Evolutionary conservation across 306 rosid species (phyloP), one percentile per base, ranked within the genome.

Genomic region (Cucurbita moschata): DNA sequence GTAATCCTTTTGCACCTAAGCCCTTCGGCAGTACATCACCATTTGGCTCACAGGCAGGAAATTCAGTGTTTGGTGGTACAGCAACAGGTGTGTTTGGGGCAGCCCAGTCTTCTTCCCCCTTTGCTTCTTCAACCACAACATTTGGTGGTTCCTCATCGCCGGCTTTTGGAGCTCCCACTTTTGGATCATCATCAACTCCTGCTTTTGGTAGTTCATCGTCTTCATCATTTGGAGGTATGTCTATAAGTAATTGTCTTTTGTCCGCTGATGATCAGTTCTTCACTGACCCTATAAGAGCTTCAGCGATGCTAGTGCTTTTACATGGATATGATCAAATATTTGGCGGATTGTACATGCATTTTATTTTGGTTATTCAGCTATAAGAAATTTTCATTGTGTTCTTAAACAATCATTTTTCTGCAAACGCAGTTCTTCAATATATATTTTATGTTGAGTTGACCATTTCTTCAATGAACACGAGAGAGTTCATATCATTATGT

Each of bases 41-140:
- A 37, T 91, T 95, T 76, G 99, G 96, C 59, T 78, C 88, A 8
- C 92, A 88, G 74, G 66, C 89, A 3, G 89, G 92, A 61, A 73
- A 81, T 72, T 81, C 92, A 53, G 55, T 91, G 18, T 95, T 91
- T 67, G 97, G 96, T 26, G 96, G 99, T 74, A 89, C 96, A 74
- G 86, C 97, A 44, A 89, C 99, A 35, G 96, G 97, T 51, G 99
- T 89, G 12, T 89, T 91, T 87, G 93, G 99, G n/a, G 80, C 88
- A 37, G 5, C 95, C 62, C 99, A 84, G 58, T n/a, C 84, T 14
- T 75, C 94, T 35, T 85, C 98, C 50, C 92, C 95, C 14, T 88
- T 92, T 30, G 35, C 35, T 86, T 77, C 96, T 58, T 81, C 95
- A 42, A 73, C 82, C n/a, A 79, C 96, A 11, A 56, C 89, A 50